Base-by-base conservation (phyloP, 139 green algal species). In the Desmodesmus armatus region DNA sequence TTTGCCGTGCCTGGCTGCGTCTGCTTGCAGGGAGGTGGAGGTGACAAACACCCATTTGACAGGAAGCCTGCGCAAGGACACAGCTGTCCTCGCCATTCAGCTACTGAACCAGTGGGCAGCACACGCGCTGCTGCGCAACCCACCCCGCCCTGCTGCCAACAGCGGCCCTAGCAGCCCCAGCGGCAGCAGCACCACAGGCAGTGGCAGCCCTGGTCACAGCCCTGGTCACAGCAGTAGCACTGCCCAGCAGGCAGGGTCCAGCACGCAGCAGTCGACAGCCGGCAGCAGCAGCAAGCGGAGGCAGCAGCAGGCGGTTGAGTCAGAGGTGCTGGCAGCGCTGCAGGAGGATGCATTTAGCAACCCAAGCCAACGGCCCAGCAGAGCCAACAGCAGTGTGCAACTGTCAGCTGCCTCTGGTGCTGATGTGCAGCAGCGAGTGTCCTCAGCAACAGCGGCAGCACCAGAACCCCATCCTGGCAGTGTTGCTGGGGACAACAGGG, bases 1-100 rank as follows among this genome's bases (percentile, higher is more conserved):
- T 40, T 29, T 76, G 37, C 29, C 15, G 31, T 27, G 67, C 31
- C n/a, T 71, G n/a, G 17, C 47, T 58, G 47, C 17, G 17, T 3
- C 19, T 43, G 39, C 25, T 37, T 75, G 35, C 76, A 78, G 74
- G 41, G 84, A 91, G 63, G 41, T 93, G 29, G 85, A 90, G 41
- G 70, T 93, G 27, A 87, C 87, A 31, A 93, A 93, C 66, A 86
- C 77, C 40, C 86, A 92, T 58, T 63, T 93, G 63, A 74, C 90
- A 44, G 90, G 88, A 19, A 74, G 87, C 43, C 47, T 93, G 71
- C 90, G 87, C 39, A 66, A 81, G 35, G 87, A 91, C 41, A 89
- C 85, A 17, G 80, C 87, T 1, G 84, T 83, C 23, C 79, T 93
- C 40, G 67, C 90, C 66, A 44, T 88, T 51, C 87, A 90, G 82